A percentile compares a stretch with the other conserved stretches of the same genome.
These are phyloP conservation scores for Alternaria alternata DNA, from an alignment of 2,329 filamentous ascomycete species.

Conservation along the genomic window DNA sequence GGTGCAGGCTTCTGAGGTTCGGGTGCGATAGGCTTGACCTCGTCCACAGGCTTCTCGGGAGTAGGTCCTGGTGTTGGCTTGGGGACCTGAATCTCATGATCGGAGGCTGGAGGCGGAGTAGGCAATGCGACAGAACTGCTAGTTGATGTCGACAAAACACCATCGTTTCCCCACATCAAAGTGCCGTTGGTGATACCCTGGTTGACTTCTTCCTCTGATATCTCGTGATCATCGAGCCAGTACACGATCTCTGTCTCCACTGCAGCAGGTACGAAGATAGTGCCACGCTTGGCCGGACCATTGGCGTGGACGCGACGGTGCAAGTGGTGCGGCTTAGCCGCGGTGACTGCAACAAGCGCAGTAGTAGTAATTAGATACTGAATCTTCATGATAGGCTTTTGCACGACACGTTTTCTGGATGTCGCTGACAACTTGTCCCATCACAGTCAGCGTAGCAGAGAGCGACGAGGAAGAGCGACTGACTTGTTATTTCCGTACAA, in stretches of 20 bases:
- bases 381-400: constrained; percentile 46
- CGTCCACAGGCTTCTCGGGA: not conserved
- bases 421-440: constrained; percentile 7
- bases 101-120: constrained; percentile 27
- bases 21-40: not conserved
- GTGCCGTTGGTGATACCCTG: constrained; percentile 74
- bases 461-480: not conserved
- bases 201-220: constrained; percentile 72
- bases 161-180: constrained; percentile 69
- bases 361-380: constrained; percentile 46
- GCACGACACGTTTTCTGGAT: not conserved
- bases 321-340: constrained; percentile 66
- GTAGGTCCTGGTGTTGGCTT: constrained; percentile 10
- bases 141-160: constrained; percentile 53
- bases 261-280: constrained; percentile 61
- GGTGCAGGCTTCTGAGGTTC: not conserved
- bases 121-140: constrained; percentile 20
- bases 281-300: constrained; percentile 55
- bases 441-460: constrained; percentile 16
- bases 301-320: constrained; percentile 62
- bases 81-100: constrained; percentile 8
- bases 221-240: constrained; percentile 69
- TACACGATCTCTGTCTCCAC: constrained; percentile 74
- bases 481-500: constrained; percentile 17
- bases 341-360: constrained; percentile 57